Conservation (phyloP, 306 rosid genomes). For the Luffa acutangula region DNA sequence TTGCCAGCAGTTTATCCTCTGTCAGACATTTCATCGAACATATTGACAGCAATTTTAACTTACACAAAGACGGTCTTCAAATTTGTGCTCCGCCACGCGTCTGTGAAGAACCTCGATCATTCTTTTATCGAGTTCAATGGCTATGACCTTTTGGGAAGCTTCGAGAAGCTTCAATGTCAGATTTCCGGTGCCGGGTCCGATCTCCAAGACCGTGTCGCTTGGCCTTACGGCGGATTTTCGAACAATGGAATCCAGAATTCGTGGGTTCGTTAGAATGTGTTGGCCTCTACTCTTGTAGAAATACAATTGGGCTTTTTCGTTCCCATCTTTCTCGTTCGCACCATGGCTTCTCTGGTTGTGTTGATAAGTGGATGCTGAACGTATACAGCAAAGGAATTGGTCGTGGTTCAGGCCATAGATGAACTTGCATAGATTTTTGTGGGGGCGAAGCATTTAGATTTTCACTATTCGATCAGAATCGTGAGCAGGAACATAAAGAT, state of each 20-base stretch:
- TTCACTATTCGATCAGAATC: background rate
- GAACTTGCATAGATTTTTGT: slow-evolving; percentile 11
- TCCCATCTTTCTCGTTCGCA: slow-evolving; percentile 5
- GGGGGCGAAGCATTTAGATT: slow-evolving; percentile 29
- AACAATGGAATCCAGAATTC: slow-evolving; percentile 57
- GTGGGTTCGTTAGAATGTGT: slow-evolving; percentile 68
- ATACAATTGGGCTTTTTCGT: slow-evolving; percentile 16
- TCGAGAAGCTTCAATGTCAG: slow-evolving; percentile 78
- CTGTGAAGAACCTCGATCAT: slow-evolving; percentile 64
- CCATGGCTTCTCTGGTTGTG: slow-evolving; percentile 8
- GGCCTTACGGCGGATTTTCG: slow-evolving; percentile 50
- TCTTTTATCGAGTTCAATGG: slow-evolving; percentile 63
- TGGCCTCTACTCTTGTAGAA: slow-evolving; percentile 73
- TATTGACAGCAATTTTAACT: background rate
- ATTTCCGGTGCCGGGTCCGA: slow-evolving; percentile 95
- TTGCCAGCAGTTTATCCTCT: slow-evolving; percentile 8
- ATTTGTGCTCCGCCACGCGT: slow-evolving; percentile 29
- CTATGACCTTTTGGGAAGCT: slow-evolving; percentile 49
- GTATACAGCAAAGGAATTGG: slow-evolving; percentile 16
- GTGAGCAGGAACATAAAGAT: background rate
- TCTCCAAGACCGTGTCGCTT: slow-evolving; percentile 82
- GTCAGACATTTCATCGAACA: slow-evolving; percentile 44
- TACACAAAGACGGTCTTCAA: slow-evolving; percentile 33
- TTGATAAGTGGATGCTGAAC: slow-evolving; percentile 17
- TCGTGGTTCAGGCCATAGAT: slow-evolving; percentile 2